Evolutionary conservation across 768 basidiomycete genomes (phyloP).

Genomic region (Lentinus brumalis): DNA sequence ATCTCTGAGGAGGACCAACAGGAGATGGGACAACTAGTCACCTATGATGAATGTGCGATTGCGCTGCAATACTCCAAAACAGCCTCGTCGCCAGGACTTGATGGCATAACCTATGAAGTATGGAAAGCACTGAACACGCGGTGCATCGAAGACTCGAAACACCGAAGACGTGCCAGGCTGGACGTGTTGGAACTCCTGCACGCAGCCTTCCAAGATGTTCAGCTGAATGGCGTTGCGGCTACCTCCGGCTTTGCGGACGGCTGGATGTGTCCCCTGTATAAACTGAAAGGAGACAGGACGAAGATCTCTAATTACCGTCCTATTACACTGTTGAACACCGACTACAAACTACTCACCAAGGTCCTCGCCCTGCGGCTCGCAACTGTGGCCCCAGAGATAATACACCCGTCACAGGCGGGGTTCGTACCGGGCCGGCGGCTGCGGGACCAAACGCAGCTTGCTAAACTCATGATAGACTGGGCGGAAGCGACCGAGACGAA

Average conservation of each 20-base stretch:
- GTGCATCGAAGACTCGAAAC: no score
- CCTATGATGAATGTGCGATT: no score
- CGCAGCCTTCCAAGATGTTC: no score
- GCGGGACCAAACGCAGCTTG: constrained; percentile 33
- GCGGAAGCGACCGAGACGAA: constrained; percentile 8
- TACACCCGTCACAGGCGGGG: constrained; percentile 41
- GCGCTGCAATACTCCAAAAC: no score
- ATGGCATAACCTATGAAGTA: no score
- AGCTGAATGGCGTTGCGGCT: no score
- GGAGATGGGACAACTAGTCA: no score
- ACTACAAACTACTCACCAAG: constrained; percentile 37
- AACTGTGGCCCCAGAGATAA: constrained; percentile 11
- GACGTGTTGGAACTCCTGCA: no score
- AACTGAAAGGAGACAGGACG: constrained; percentile 33
- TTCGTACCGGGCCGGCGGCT: constrained; percentile 38
- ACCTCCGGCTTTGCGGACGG: constrained; percentile 31
- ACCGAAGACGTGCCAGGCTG: no score
- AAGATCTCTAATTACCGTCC: constrained; percentile 19
- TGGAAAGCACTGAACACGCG: no score
- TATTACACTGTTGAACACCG: constrained; percentile 29
- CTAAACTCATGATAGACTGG: constrained; percentile 19
- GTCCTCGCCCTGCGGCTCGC: constrained; percentile 23
- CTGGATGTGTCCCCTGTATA: constrained; percentile 41
- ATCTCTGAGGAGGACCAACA: no score
- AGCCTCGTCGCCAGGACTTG: no score